phyloP scores from a whole-genome alignment of 768 basidiomycete genomes.

The Tylopilus sp. region DNA sequence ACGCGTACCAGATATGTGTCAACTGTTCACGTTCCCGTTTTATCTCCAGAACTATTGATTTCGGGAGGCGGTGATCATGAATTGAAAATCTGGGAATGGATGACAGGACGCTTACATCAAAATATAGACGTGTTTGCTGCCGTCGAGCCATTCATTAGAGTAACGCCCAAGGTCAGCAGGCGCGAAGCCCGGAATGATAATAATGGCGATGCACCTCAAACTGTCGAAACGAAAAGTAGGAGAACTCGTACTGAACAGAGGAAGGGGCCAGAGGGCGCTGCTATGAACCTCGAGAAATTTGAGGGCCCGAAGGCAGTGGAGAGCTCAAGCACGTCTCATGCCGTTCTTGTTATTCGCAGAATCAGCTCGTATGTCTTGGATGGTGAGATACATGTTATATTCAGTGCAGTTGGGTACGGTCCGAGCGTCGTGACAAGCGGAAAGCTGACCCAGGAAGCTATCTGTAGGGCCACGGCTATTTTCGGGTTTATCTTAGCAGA shows the following conservation, averaged over 20 bases:
- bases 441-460: background rate
- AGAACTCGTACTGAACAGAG: constrained; percentile 17
- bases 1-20: constrained; percentile 66
- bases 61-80: constrained; percentile 86
- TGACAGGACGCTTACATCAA: constrained; percentile 50
- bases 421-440: background rate
- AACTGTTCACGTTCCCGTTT: constrained; percentile 65
- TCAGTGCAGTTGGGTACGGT: constrained; percentile 71
- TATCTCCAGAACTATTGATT: constrained; percentile 48
- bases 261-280: constrained; percentile 20
- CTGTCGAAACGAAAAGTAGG: constrained; percentile 12
- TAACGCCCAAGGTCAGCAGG: constrained; percentile 31
- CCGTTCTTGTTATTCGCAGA: constrained; percentile 54
- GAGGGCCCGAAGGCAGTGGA: background rate
- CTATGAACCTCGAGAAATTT: constrained; percentile 21
- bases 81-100: constrained; percentile 80
- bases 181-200: constrained; percentile 16
- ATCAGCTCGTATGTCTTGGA: constrained; percentile 46
- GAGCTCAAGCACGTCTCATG: constrained; percentile 14
- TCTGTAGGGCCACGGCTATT: constrained; percentile 59
- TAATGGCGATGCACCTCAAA: constrained; percentile 4
- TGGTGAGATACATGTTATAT: constrained; percentile 46
- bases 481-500: constrained; percentile 46
- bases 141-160: constrained; percentile 46
- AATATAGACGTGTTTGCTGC: constrained; percentile 49